Percentiles rank a stretch among this genome's conserved stretches.
Conservation (phyloP, 768 basidiomycete species). For the Psilocybe tampanensis region DNA sequence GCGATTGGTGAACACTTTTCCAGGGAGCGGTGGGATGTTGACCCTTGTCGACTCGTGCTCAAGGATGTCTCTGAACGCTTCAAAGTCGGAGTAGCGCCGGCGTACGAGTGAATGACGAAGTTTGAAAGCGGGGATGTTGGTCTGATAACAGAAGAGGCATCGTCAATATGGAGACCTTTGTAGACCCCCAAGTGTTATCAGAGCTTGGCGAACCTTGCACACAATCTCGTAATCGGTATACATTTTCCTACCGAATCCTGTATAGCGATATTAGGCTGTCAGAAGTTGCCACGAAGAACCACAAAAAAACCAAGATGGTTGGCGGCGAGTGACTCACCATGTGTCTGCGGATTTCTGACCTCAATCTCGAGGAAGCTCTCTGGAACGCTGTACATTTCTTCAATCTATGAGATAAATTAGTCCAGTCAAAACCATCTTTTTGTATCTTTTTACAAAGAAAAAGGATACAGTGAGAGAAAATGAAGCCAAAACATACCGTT, state of each 20-base stretch:
- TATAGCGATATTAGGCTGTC: background rate
- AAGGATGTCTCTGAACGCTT: slow-evolving; percentile 96
- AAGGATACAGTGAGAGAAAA: no score
- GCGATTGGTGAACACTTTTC: slow-evolving; percentile 97
- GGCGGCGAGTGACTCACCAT: slow-evolving; percentile 56
- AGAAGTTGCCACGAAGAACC: background rate
- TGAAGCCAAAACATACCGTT: slow-evolving; percentile 43
- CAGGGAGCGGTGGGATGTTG: slow-evolving; percentile 96
- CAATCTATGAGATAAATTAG: slow-evolving; percentile 55
- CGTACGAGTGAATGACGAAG: slow-evolving; percentile 90
- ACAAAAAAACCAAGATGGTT: background rate
- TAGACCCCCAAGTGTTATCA: background rate
- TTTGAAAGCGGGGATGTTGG: slow-evolving; percentile 99
- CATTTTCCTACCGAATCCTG: slow-evolving; percentile 97
- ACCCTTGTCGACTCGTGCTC: slow-evolving; percentile 97
- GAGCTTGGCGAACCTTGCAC: slow-evolving; percentile 71
- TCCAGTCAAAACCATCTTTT: no score
- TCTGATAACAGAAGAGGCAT: slow-evolving; percentile 47
- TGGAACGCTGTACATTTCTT: slow-evolving; percentile 98
- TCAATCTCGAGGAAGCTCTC: slow-evolving; percentile 98
- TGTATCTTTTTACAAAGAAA: no score
- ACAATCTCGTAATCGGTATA: slow-evolving; percentile 99
- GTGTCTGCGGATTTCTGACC: slow-evolving; percentile 95
- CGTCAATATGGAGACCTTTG: background rate
- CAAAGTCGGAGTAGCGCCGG: slow-evolving; percentile 90